These are phyloP conservation scores for Kalmusia sp. DNA, from an alignment of 2,329 filamentous ascomycete species.

Conservation along the genomic window DNA sequence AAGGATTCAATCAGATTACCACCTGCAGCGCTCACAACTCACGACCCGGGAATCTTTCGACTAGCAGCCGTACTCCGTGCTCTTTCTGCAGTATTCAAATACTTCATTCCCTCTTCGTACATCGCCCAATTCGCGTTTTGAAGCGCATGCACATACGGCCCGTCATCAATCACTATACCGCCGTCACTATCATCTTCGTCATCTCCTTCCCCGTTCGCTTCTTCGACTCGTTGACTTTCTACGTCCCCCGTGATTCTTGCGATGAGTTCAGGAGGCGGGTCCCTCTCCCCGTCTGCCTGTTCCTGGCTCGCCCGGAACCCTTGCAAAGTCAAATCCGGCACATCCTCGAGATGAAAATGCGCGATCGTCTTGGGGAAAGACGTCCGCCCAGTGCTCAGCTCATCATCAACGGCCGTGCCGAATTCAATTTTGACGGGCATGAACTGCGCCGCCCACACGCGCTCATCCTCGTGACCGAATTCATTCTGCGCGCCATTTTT, in stretches of 20 bases:
- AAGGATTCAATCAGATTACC: no score
- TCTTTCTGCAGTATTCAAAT: background rate
- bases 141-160: constrained; percentile 13
- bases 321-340: constrained; percentile 10
- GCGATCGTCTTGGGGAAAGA: constrained; percentile 10
- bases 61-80: background rate
- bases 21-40: no score
- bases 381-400: background rate
- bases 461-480: constrained; percentile 16
- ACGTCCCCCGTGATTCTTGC: background rate
- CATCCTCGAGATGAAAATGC: constrained; percentile 10
- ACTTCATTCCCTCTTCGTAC: constrained; percentile 10
- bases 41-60: no score
- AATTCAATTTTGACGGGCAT: constrained; percentile 17
- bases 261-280: background rate
- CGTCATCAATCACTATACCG: constrained; percentile 11
- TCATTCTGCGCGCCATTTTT: constrained; percentile 9
- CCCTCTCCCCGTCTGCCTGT: background rate
- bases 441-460: constrained; percentile 19
- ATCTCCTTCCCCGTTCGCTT: background rate
- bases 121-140: constrained; percentile 9
- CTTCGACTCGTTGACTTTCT: background rate
- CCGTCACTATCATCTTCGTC: background rate
- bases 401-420: background rate
- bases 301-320: constrained; percentile 11